Evolutionary conservation across 179 eudicot genomes (phyloP), one percentile per base, ranked within the genome.

Genomic region (Beta macrorhiza): DNA sequence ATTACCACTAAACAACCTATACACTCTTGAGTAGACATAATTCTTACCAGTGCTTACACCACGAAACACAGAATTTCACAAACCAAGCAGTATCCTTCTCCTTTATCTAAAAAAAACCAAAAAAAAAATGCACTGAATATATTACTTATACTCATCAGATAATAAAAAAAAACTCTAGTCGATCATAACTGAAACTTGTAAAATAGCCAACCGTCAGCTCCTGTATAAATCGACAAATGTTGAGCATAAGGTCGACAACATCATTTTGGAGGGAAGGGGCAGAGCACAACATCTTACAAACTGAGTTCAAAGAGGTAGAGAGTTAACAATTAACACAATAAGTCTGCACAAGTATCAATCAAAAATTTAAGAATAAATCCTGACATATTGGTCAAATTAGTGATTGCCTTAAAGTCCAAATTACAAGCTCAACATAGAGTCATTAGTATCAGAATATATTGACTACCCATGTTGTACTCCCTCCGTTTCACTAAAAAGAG

Each of bases 41-140:
- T 16, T 61, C 83, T 82, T 90, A 95, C 98, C 99, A 95, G 84
- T 95, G 98, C 89, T 95, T 95, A 84, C 99, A 95, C 99, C 99
- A 95, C 45, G 99, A 97, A 77, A 93, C 99, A 85, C 97, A 91
- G 81, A 95, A 95, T 81, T 83, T 83, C 75, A 95, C 93, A 79
- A 93, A 93, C 99, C 99, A 95, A 42, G 95, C 95, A 13, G 98
- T 95, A 78, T 93, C 97, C 78, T 95, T 95, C 95, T 95, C 98
- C 85, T 92, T 92, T 86, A 95, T 91, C 98, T 95, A 84, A 32
- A 80, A 25, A 37, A 75, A 71, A 83, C 58, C 72, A 47, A 16
- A 37, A 20, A 72, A n/a, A 19, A 1, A 10, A 12, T 63, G 59
- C 17, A 57, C 59, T 20, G 20, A 68, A 0, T 47, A 63, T 44